Evolutionary conservation across 306 rosid species (phyloP).

Genomic region (Cucurbita argyrosperma): DNA sequence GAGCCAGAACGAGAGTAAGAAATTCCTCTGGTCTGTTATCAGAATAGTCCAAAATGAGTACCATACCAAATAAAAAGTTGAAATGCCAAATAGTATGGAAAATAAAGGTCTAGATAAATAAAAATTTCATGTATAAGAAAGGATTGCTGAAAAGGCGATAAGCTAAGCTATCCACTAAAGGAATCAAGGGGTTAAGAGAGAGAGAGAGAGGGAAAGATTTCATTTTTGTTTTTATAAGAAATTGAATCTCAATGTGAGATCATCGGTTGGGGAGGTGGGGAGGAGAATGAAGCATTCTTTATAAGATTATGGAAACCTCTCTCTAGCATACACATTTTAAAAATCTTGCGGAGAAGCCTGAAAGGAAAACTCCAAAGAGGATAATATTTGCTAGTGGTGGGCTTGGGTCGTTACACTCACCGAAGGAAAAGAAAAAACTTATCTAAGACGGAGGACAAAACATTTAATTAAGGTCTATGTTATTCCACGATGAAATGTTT

Average conservation of each 20-base stretch:
- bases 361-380: no score
- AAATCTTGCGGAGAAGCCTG: no score
- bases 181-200: neutral
- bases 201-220: neutral
- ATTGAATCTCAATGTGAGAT: no score
- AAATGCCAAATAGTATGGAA: neutral
- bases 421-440: no score
- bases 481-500: neutral
- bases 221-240: neutral
- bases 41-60: neutral
- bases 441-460: neutral
- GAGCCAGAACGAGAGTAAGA: constrained; percentile 20
- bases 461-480: neutral
- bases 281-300: no score
- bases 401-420: no score
- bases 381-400: no score
- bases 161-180: neutral
- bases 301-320: no score
- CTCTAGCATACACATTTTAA: no score
- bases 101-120: neutral
- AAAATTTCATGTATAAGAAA: neutral
- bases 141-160: neutral
- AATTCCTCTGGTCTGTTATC: constrained; percentile 50
- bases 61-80: neutral
- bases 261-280: no score